phyloP scores from a whole-genome alignment of 148 eudicot genomes.

The Linanthus parryae region DNA sequence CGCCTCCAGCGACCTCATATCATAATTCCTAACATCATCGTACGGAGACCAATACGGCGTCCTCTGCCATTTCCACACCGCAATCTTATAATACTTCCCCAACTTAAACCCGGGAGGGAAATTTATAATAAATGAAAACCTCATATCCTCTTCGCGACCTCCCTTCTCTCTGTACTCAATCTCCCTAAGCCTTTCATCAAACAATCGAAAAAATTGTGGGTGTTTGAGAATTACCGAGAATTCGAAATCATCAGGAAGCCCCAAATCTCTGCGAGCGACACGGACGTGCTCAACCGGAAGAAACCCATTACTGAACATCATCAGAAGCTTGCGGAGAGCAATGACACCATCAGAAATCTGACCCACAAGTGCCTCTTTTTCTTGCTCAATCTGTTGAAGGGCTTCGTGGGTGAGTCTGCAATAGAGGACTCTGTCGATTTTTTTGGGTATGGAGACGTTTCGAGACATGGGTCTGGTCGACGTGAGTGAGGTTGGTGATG shows the following conservation, averaged over 20 bases:
- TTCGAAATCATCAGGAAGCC: conserved; percentile 94
- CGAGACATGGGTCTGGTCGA: conserved; percentile 50
- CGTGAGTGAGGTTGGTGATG: too few species aligned
- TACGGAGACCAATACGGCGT: conserved; percentile 97
- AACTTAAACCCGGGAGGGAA: conserved; percentile 93
- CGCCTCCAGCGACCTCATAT: conserved; percentile 88
- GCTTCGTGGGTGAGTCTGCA: conserved; percentile 76
- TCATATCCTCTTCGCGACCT: conserved; percentile 55
- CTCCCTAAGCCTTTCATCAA: conserved; percentile 79
- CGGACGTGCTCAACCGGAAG: conserved; percentile 67
- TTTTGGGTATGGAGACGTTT: conserved; percentile 78
- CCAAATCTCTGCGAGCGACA: conserved; percentile 73
- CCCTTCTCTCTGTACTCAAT: conserved; percentile 85
- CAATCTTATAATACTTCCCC: conserved; percentile 83
- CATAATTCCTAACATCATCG: conserved; percentile 82
- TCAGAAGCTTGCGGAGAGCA: conserved; percentile 69
- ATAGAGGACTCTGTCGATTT: conserved; percentile 48
- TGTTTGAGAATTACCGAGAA: conserved; percentile 61
- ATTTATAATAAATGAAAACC: conserved; percentile 83
- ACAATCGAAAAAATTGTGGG: conserved; percentile 73
- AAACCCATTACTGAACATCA: conserved; percentile 74
- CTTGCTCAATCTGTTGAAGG: conserved; percentile 62
- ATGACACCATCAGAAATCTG: conserved; percentile 63
- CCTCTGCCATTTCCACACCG: conserved; percentile 97
- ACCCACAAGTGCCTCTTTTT: conserved; percentile 53